Evolutionary conservation across 2,329 filamentous ascomycete genomes (phyloP).

Genomic region (Penicillium freii): DNA sequence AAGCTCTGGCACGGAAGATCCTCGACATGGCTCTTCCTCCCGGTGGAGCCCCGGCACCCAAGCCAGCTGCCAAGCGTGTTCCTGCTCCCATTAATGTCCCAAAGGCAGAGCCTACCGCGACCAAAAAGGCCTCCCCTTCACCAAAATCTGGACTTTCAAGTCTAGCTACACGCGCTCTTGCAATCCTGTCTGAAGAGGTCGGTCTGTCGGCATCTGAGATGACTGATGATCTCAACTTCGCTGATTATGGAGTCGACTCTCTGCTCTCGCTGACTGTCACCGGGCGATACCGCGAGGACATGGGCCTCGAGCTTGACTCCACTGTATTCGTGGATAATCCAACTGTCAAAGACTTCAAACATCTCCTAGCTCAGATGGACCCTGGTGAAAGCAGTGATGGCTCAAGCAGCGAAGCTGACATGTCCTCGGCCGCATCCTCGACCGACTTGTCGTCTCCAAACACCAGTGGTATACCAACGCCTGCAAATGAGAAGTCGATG

Average conservation of each 20-base stretch:
- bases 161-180: constrained; percentile 36
- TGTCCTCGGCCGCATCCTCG: constrained; percentile 29
- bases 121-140: constrained; percentile 27
- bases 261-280: constrained; percentile 61
- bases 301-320: constrained; percentile 59
- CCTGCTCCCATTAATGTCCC: constrained; percentile 28
- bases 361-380: constrained; percentile 46
- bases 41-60: constrained; percentile 25
- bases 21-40: constrained; percentile 45
- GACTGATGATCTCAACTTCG: constrained; percentile 59
- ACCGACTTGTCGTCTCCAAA: constrained; percentile 37
- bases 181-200: constrained; percentile 47
- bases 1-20: constrained; percentile 41
- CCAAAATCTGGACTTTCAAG: constrained; percentile 32
- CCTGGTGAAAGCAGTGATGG: constrained; percentile 32
- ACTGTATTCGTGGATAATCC: constrained; percentile 60
- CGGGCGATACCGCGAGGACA: constrained; percentile 61
- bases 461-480: constrained; percentile 33
- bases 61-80: constrained; percentile 23
- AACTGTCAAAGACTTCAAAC: constrained; percentile 61
- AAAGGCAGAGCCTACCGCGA: constrained; percentile 27
- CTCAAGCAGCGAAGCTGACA: constrained; percentile 31
- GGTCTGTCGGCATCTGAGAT: constrained; percentile 59
- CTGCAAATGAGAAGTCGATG: constrained; percentile 29
- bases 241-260: constrained; percentile 62